A percentile compares a stretch with the other conserved stretches of the same genome.
Conservation (phyloP, 371 early-diverging fungal genomes). For the Mucor mucedo region DNA sequence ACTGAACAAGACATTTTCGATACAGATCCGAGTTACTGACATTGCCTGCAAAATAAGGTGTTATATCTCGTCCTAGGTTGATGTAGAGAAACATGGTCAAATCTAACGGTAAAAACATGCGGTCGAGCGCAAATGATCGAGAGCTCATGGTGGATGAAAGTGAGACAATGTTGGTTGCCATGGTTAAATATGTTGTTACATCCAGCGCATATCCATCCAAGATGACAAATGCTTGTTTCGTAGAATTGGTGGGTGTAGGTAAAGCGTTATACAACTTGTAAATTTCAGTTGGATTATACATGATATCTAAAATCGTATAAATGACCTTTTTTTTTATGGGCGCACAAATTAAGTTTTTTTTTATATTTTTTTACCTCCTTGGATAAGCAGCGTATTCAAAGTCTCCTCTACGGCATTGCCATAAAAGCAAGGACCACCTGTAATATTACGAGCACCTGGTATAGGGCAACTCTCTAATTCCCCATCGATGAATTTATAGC, state of each 20-base stretch:
- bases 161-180: slow-evolving; percentile 41
- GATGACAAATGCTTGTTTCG: slow-evolving; percentile 42
- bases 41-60: slow-evolving; percentile 41
- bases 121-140: slow-evolving; percentile 44
- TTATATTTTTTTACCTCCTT: slow-evolving; percentile 36
- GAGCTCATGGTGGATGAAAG: slow-evolving; percentile 40
- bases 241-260: slow-evolving; percentile 27
- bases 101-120: slow-evolving; percentile 51
- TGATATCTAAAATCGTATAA: slow-evolving; percentile 30
- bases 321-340: too few species aligned
- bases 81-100: slow-evolving; percentile 43
- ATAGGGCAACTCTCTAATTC: slow-evolving; percentile 39
- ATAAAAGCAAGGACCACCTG: slow-evolving; percentile 49
- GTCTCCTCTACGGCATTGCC: slow-evolving; percentile 12
- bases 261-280: slow-evolving; percentile 28
- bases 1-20: slow-evolving; percentile 31
- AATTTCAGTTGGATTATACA: slow-evolving; percentile 31
- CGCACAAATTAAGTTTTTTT: neutral
- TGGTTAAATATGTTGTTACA: slow-evolving; percentile 45
- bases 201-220: slow-evolving; percentile 47
- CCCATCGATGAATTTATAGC: slow-evolving; percentile 24
- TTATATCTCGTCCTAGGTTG: slow-evolving; percentile 50
- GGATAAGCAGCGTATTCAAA: slow-evolving; percentile 17
- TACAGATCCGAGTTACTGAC: slow-evolving; percentile 35
- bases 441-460: slow-evolving; percentile 35